These are phyloP conservation scores for Paramecium sonneborni DNA, from an alignment of 73 alveolate genomes.

Conservation along the genomic window DNA sequence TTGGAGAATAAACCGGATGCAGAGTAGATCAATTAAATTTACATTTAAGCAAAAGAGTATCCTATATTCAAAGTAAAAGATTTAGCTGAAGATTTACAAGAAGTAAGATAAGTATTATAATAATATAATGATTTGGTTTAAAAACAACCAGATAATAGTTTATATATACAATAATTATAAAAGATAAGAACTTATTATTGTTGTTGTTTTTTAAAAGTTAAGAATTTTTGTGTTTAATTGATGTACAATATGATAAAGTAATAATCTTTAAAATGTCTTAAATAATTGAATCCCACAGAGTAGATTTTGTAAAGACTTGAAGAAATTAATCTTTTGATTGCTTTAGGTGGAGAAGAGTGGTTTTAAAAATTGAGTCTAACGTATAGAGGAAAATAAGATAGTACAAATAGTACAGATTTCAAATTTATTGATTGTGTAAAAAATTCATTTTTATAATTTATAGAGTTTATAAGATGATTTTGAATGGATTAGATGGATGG, in stretches of 20 bases:
- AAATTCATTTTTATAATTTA: background rate
- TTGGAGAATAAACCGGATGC: slow-evolving; percentile 22
- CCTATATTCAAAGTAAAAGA: slow-evolving; percentile 43
- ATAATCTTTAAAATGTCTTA: slow-evolving; percentile 18
- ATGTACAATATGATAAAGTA: slow-evolving; percentile 26
- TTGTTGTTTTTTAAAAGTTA: background rate
- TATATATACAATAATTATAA: background rate
- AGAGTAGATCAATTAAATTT: background rate
- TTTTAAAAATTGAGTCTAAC: background rate
- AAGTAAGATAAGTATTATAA: background rate
- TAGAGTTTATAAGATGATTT: slow-evolving; percentile 37
- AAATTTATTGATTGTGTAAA: slow-evolving; percentile 27
- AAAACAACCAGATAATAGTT: background rate
- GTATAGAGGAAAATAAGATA: background rate
- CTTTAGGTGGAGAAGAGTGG: slow-evolving; percentile 53
- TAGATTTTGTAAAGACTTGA: background rate
- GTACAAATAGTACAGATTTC: background rate
- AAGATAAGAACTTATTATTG: slow-evolving; percentile 6
- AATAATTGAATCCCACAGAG: background rate
- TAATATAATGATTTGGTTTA: background rate
- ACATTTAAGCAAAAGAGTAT: background rate
- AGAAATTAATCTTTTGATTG: background rate
- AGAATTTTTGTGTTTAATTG: background rate
- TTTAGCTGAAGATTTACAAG: background rate
- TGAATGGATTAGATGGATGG: slow-evolving; percentile 55